Base-by-base conservation (phyloP, 2,329 filamentous ascomycete species). In the Fusarium sp. region DNA sequence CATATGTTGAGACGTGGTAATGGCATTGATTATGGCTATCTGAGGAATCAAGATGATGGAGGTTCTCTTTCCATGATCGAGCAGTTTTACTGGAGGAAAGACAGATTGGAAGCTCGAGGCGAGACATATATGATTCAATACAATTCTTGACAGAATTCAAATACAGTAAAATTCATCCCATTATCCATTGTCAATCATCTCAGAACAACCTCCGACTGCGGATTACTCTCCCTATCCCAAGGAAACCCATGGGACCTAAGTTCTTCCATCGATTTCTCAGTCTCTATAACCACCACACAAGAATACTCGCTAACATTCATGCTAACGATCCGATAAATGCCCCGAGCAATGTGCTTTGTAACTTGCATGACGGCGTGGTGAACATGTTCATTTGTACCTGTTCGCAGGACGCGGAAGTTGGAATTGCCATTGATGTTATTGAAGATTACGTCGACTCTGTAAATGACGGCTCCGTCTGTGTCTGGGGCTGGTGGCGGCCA, bases 1-100 rank as follows among this genome's bases (percentile, higher is more conserved):
- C 94, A 2, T 94, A 88, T 79, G 84, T 94, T 55, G 94, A 97
- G 84, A 97, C 94, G 79, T 97, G 92, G 84, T 94, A 62, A 40
- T 85, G 77, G 5, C 4, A 18, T 44, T n/a, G 10, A 29, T n/a
- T 6, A 41, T 9, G 18, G 8, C 20, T 41, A 3, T 9, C 9
- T 18, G 16, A 13, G 10, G 11, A 6, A 44, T 24, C 5, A 18
- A 8, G 18, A 18, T 18, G 7, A 12, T 13, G 5, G 29, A 30
- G 2, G 6, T 3, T 7, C 6, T 30, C 29, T 7, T 30, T 30
- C 6, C 3, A 7, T 13, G 4, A 13, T 2, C 8, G 16, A 10
- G 5, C 16, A 18, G 2, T 8, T 10, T 8, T 10, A 18, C 16
- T 34, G 2, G 5, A 10, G 16, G 32, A 18, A 3, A 6, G 8